Conservation (phyloP, 345 rosid species). For the Linum trigynum region DNA sequence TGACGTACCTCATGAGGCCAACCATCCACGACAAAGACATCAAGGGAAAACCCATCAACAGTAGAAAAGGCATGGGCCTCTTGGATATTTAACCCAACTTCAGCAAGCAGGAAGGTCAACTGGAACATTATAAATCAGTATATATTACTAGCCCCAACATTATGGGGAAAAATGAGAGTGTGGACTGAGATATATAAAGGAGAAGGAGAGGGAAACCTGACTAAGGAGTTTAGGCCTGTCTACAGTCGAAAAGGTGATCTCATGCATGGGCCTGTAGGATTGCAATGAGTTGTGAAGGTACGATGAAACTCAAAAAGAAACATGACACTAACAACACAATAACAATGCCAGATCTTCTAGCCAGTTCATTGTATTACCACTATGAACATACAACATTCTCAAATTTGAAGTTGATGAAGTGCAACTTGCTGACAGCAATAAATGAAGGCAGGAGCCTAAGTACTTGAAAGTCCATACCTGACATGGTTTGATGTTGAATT, state of each 20-base stretch:
- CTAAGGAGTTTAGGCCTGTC: conserved; percentile 93
- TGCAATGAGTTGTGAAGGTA: conserved; percentile 1
- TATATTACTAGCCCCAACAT: background rate
- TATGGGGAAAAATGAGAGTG: background rate
- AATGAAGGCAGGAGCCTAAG: background rate
- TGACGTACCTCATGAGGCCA: conserved; percentile 73
- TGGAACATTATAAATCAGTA: conserved; percentile 24
- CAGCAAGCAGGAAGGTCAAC: conserved; percentile 81
- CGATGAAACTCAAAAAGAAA: background rate
- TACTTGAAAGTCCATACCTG: conserved; percentile 22
- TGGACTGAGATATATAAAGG: background rate
- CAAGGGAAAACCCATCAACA: conserved; percentile 83
- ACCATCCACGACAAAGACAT: conserved; percentile 94
- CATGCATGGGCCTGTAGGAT: conserved; percentile 83
- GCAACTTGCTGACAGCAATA: background rate
- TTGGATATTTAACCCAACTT: conserved; percentile 82
- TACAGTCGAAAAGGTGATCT: conserved; percentile 85
- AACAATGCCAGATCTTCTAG: background rate
- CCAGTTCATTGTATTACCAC: background rate
- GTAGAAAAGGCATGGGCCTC: conserved; percentile 98
- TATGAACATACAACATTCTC: background rate
- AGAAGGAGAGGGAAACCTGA: conserved; percentile 45
- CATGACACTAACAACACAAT: background rate
- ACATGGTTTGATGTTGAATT: conserved; percentile 30
- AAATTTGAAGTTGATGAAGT: background rate